Evolutionary conservation across 345 rosid species (phyloP), one percentile per base, ranked within the genome.

Genomic region (Syzygium jambos): DNA sequence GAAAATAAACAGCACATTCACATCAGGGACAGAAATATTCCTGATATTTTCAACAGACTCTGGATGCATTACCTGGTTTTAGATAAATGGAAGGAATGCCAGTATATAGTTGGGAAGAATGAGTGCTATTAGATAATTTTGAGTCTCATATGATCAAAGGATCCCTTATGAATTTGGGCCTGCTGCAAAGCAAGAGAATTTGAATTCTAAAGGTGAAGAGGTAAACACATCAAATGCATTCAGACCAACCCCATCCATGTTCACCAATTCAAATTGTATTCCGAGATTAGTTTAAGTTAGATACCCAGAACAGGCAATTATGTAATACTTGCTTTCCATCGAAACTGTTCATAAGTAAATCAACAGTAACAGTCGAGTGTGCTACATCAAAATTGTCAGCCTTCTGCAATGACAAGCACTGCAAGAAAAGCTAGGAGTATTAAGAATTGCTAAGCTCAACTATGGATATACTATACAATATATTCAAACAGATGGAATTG

Each of bases 401-500:
- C 23, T 73, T 73, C 80, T 38, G 27, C 80, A 73, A 73, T 73
- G 80, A 38, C 21, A 11, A 9, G 49, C 27, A 73, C 80, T 9
- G 80, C 80, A 38, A 73, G 25, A 73, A 38, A 21, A 19, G 80
- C 80, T 73, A 2, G 2, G 49, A 11, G 11, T 10, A 38, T 16
- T n/a, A 34, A 30, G 52, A 25, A 85, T 41, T 53, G 46, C 87
- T 46, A 85, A 68, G 80, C 80, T 68, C 2, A 27, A 73, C 80
- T 38, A 10, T 21, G 43, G 80, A 10, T 73, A 9, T 38, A 73
- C 14, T 34, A 73, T 73, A 73, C 80, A 73, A 25, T 73, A 73
- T 19, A 73, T 41, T 90, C 90, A 88, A 84, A 94, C 88, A 86
- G 89, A 89, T 63, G 98, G 98, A 87, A 95, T 91, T 57, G 59